Conservation (phyloP, 345 rosid species). For the Hevea brasiliensis region DNA sequence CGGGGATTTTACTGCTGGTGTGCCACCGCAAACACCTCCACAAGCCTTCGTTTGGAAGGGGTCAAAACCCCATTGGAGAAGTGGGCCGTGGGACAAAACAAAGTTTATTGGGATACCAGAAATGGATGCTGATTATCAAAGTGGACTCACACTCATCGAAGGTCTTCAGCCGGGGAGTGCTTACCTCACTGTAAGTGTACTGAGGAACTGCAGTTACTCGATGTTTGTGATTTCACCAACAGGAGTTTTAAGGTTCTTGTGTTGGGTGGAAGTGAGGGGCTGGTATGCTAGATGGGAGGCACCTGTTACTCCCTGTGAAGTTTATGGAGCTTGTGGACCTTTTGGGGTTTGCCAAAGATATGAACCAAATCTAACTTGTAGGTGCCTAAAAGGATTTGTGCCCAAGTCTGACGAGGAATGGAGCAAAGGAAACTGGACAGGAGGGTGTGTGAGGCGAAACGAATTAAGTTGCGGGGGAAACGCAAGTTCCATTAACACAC, state of each 20-base stretch:
- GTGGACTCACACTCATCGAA: slow-evolving; percentile 9
- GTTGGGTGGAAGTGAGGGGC: slow-evolving; percentile 4
- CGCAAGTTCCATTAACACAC: slow-evolving; percentile 10
- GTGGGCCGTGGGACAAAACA: slow-evolving; percentile 11
- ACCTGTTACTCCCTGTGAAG: slow-evolving; percentile 33
- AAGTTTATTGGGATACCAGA: slow-evolving; percentile 15
- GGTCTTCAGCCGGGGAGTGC: slow-evolving; percentile 11
- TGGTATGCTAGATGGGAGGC: slow-evolving; percentile 18
- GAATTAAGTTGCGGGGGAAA: slow-evolving; percentile 32
- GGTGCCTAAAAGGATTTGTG: slow-evolving; percentile 50
- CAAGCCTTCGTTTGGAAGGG: slow-evolving; percentile 8
- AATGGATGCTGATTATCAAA: slow-evolving; percentile 15
- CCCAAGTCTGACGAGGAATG: slow-evolving; percentile 46
- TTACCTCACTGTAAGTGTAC: neutral
- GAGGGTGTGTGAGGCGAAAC: slow-evolving; percentile 49
- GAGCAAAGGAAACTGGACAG: slow-evolving; percentile 39
- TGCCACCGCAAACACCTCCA: neutral
- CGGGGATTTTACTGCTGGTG: neutral
- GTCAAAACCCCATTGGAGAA: slow-evolving; percentile 15
- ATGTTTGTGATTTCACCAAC: neutral
- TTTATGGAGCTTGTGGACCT: slow-evolving; percentile 51
- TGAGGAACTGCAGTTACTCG: slow-evolving; percentile 13
- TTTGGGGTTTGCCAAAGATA: slow-evolving; percentile 37
- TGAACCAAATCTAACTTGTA: slow-evolving; percentile 41
- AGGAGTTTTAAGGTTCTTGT: slow-evolving; percentile 1